These are phyloP conservation scores for Lablab purpureus DNA, from an alignment of 306 rosid species.

Conservation along the genomic window DNA sequence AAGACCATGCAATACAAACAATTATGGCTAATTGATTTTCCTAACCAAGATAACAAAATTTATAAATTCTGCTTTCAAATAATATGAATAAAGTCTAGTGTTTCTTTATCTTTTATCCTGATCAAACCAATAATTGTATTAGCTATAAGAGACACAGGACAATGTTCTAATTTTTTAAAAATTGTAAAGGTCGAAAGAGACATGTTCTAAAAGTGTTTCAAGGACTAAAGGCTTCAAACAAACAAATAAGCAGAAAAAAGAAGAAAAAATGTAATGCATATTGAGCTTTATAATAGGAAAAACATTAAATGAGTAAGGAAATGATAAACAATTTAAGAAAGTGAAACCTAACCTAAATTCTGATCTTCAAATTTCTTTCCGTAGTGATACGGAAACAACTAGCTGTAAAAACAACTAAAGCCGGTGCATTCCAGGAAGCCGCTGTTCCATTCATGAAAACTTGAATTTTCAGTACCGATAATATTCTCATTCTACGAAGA, in stretches of 20 bases:
- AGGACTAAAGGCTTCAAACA: neutral
- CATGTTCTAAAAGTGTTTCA: constrained; percentile 1
- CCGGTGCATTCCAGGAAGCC: constrained; percentile 21
- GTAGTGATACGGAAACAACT: constrained; percentile 21
- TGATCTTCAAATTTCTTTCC: constrained; percentile 25
- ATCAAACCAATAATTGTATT: neutral
- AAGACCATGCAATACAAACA: too few relatives aligned
- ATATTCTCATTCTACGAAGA: constrained; percentile 4
- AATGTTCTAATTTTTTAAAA: neutral
- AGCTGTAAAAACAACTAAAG: neutral
- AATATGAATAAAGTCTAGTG: neutral
- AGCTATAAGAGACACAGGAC: neutral
- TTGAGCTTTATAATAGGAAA: neutral
- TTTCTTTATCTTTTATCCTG: neutral
- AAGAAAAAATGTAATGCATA: neutral
- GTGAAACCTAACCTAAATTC: constrained; percentile 41
- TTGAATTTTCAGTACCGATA: constrained; percentile 11
- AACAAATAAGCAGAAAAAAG: neutral
- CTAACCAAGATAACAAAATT: neutral
- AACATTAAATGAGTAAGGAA: neutral
- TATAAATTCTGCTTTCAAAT: neutral
- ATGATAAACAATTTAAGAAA: neutral
- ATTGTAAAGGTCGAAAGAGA: constrained; percentile 4
- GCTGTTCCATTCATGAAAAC: constrained; percentile 29
- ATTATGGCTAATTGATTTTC: neutral